Conservation (phyloP, 306 rosid genomes). For the Bauhinia variegata region DNA sequence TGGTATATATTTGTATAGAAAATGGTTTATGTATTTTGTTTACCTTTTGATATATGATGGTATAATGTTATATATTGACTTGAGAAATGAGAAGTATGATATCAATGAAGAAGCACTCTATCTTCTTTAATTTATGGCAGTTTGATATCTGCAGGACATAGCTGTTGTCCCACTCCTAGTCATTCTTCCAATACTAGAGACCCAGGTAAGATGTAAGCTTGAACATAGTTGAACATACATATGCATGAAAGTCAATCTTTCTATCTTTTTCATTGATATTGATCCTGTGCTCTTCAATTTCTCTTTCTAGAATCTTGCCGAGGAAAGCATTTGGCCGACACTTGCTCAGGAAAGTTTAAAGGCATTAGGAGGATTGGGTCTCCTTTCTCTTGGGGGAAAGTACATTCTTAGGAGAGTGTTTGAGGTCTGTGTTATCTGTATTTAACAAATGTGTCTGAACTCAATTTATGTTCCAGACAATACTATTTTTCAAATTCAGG, state of each 20-base stretch:
- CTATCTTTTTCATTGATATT: background rate
- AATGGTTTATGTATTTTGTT: constrained; percentile 28
- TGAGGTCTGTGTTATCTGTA: constrained; percentile 61
- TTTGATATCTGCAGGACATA: constrained; percentile 83
- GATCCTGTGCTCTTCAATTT: constrained; percentile 33
- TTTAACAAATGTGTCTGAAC: constrained; percentile 15
- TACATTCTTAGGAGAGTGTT: constrained; percentile 91
- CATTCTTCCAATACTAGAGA: constrained; percentile 97
- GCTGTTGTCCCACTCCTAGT: constrained; percentile 98
- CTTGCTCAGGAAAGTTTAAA: constrained; percentile 93
- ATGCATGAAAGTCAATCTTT: background rate
- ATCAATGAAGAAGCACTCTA: constrained; percentile 24
- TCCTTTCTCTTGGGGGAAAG: constrained; percentile 93
- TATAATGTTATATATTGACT: constrained; percentile 16
- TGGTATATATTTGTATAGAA: constrained; percentile 26
- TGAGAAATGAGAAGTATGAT: constrained; percentile 33
- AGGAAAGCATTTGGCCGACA: constrained; percentile 92
- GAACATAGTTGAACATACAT: constrained; percentile 8
- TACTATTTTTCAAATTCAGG: constrained; percentile 62
- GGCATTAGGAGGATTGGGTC: constrained; percentile 94
- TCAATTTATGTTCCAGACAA: constrained; percentile 30
- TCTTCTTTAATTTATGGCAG: constrained; percentile 38
- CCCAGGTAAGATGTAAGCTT: constrained; percentile 67
- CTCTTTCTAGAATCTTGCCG: constrained; percentile 63
- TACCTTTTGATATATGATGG: constrained; percentile 42